These are phyloP conservation scores for Penicillium argentinense DNA, from an alignment of 495 filamentous ascomycete genomes.

Conservation along the genomic window DNA sequence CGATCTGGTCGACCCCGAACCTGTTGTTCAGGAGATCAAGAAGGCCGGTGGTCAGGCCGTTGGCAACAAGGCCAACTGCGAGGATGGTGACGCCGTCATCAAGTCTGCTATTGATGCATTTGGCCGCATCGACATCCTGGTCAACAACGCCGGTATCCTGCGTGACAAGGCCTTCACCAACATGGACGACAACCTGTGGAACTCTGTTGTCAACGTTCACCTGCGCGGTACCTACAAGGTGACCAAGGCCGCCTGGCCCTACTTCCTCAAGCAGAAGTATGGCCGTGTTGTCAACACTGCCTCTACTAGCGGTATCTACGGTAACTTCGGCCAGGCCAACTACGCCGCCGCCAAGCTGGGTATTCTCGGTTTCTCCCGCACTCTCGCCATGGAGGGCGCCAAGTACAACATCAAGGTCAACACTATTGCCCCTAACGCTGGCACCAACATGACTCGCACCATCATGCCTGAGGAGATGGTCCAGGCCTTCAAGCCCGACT, in stretches of 20 bases:
- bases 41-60: slow-evolving; percentile 87
- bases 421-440: slow-evolving; percentile 96
- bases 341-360: slow-evolving; percentile 94
- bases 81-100: slow-evolving; percentile 90
- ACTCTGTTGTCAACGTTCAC: slow-evolving; percentile 89
- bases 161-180: slow-evolving; percentile 97
- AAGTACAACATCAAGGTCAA: slow-evolving; percentile 99
- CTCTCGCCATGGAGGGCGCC: slow-evolving; percentile 86
- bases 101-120: slow-evolving; percentile 92
- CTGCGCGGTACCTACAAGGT: slow-evolving; percentile 94
- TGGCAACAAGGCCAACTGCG: slow-evolving; percentile 89
- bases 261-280: slow-evolving; percentile 98
- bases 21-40: slow-evolving; percentile 88
- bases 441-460: slow-evolving; percentile 91
- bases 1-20: slow-evolving; percentile 90
- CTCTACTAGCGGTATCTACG: slow-evolving; percentile 95
- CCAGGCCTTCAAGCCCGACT: slow-evolving; percentile 98
- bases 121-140: slow-evolving; percentile 87
- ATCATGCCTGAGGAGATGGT: slow-evolving; percentile 98
- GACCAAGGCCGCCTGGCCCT: slow-evolving; percentile 97
- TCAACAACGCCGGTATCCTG: slow-evolving; percentile 98
- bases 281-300: slow-evolving; percentile 96
- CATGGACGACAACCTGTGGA: slow-evolving; percentile 95
- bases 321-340: slow-evolving; percentile 98
- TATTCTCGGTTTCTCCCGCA: slow-evolving; percentile 92